Percentiles rank a stretch among this genome's conserved stretches.
phyloP scores from a whole-genome alignment of 75 land plant genomes.

The Cunninghamia lanceolata region DNA sequence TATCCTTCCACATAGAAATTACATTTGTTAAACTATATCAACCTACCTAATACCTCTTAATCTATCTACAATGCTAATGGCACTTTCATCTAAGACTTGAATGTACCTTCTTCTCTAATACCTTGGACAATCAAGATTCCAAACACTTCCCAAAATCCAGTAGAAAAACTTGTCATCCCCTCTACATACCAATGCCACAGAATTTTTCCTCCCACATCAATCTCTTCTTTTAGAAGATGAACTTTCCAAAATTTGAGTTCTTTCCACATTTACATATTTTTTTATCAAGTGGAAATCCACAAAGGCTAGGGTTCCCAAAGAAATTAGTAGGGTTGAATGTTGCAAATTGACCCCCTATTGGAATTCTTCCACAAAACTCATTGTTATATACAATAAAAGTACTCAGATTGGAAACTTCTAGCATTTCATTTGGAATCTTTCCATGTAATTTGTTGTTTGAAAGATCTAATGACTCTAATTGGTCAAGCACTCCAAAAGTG shows the following conservation, averaged over 20 bases:
- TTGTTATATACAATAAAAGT: conserved; percentile 11
- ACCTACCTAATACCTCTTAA: too few species aligned
- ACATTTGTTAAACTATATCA: too few species aligned
- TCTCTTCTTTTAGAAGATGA: not conserved
- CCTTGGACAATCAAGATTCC: too few species aligned
- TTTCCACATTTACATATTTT: not conserved
- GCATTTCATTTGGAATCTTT: not conserved
- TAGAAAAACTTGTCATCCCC: too few species aligned
- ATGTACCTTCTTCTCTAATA: too few species aligned
- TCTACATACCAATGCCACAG: not conserved
- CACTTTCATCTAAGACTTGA: too few species aligned
- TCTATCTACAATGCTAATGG: too few species aligned
- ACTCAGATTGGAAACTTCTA: not conserved
- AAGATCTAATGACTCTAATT: conserved; percentile 4
- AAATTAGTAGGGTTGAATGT: not conserved
- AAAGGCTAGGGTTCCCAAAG: not conserved
- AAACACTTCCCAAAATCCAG: too few species aligned
- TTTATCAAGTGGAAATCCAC: too few species aligned
- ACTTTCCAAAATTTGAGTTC: not conserved
- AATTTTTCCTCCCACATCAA: not conserved
- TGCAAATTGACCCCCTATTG: not conserved
- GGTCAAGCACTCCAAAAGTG: not conserved
- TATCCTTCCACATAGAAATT: too few species aligned
- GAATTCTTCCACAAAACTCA: conserved; percentile 7
- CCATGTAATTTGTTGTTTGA: conserved; percentile 14